Evolutionary conservation across 2,329 filamentous ascomycete species (phyloP), one percentile per base, ranked within the genome.

Genomic region (Penicillium brasilianum): DNA sequence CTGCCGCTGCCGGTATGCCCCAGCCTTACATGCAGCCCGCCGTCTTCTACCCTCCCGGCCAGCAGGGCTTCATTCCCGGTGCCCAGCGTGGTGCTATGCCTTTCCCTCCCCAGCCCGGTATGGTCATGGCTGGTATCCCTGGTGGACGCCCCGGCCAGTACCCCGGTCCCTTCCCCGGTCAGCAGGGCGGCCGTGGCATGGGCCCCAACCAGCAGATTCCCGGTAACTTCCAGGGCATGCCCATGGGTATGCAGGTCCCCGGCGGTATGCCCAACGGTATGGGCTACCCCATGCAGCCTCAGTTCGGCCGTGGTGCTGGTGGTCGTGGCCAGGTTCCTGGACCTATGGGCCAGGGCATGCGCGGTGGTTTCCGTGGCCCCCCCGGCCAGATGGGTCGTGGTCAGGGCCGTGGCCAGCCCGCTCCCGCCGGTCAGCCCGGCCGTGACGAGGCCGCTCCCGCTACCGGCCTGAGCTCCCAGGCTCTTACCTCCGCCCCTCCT

Each of bases 31-130:
- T 96, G 86, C 91, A 92, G 77, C 88, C 92, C 60, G 89, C 91
- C 66, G 93, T 98, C 82, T 98, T 95, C 86, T 96, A 96, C 78
- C 90, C 89, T 65, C 90, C 92, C 67, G 91, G 91, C 55, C 80
- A 82, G 71, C 82, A 83, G 73, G 80, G 80, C 66, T 84, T 87
- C 78, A 83, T 87, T 72, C 81, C 85, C 66, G 81, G 75, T 62
- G 82, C 76, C 64, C 84, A 83, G 73, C 85, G 85, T 75, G 85
- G 85, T 65, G 85, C 86, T 69, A 83, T 88, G 78, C 83, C 84
- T 50, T 88, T 88, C 81, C 82, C 84, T 73, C 82, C 82, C 60
- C 81, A 83, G 69, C 79, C 79, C 60, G 79, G 80, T 64, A 81
- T 83, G 78, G 76, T 82, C 63, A 84, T 87, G 73, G 90, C 91